Evolutionary conservation across 257 asterid species (phyloP).

Genomic region (Galeopsis tetrahit): DNA sequence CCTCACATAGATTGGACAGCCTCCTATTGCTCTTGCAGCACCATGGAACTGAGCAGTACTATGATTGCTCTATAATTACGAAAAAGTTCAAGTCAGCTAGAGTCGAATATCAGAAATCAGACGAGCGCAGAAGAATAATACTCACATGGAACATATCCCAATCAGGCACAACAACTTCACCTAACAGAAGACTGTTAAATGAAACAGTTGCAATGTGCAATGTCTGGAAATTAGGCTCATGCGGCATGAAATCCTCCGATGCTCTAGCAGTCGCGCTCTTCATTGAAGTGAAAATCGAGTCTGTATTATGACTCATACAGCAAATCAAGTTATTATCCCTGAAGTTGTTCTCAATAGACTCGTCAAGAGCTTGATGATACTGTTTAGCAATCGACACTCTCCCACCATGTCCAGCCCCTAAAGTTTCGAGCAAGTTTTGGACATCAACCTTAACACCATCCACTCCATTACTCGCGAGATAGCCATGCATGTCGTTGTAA

Average conservation of each 20-base stretch:
- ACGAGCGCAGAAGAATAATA: too few species aligned
- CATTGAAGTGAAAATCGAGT: conserved; percentile 57
- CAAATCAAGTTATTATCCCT: conserved; percentile 56
- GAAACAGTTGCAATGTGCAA: conserved; percentile 59
- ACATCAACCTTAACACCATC: conserved; percentile 88
- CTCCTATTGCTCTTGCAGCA: conserved; percentile 67
- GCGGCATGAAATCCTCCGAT: conserved; percentile 73
- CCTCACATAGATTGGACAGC: conserved; percentile 74
- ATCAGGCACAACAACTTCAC: conserved; percentile 60
- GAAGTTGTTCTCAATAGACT: conserved; percentile 61
- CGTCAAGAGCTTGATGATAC: conserved; percentile 67
- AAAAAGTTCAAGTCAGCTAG: not conserved
- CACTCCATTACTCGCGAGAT: conserved; percentile 60
- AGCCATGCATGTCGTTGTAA: conserved; percentile 72
- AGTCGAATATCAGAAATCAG: not conserved
- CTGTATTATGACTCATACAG: conserved; percentile 68
- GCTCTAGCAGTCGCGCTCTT: conserved; percentile 61
- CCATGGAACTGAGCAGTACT: conserved; percentile 62
- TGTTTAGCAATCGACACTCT: conserved; percentile 63
- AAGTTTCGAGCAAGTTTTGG: conserved; percentile 61
- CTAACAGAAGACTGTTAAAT: conserved; percentile 61
- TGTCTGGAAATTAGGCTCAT: conserved; percentile 58
- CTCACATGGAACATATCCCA: conserved; percentile 80
- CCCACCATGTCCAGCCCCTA: conserved; percentile 71
- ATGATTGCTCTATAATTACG: conserved; percentile 50